Evolutionary conservation across 108 stramenopile species (phyloP).

Genomic region (Cylindrotheca fusiformis): DNA sequence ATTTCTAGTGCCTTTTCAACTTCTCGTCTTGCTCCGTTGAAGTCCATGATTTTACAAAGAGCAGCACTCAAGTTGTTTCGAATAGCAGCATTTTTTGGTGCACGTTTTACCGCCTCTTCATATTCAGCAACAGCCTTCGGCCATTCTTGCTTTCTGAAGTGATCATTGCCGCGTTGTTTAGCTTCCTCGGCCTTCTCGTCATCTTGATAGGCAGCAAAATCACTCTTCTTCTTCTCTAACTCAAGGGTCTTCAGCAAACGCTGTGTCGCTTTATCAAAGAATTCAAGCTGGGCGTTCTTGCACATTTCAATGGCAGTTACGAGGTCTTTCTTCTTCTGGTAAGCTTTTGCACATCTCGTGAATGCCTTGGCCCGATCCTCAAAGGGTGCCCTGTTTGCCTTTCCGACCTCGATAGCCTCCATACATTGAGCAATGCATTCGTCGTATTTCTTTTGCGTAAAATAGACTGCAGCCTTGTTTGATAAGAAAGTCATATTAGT

Average conservation of each 20-base stretch:
- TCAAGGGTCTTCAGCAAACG: slow-evolving; percentile 93
- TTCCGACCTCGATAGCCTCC: slow-evolving; percentile 90
- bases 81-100: slow-evolving; percentile 96
- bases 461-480: slow-evolving; percentile 98
- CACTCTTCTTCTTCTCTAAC: slow-evolving; percentile 92
- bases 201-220: slow-evolving; percentile 86
- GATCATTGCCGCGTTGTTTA: slow-evolving; percentile 95
- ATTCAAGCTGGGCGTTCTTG: slow-evolving; percentile 83
- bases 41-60: slow-evolving; percentile 95
- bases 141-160: slow-evolving; percentile 90
- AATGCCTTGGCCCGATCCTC: slow-evolving; percentile 95
- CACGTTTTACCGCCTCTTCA: slow-evolving; percentile 97
- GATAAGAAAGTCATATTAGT: slow-evolving; percentile 93
- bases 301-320: slow-evolving; percentile 90
- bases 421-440: slow-evolving; percentile 80
- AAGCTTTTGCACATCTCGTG: slow-evolving; percentile 91
- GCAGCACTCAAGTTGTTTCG: slow-evolving; percentile 97
- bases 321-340: slow-evolving; percentile 88
- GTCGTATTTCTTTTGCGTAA: slow-evolving; percentile 91
- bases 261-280: slow-evolving; percentile 85
- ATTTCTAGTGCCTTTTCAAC: slow-evolving; percentile 94
- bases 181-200: slow-evolving; percentile 96
- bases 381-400: slow-evolving; percentile 85
- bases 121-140: slow-evolving; percentile 83
- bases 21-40: slow-evolving; percentile 91